Conservation (phyloP, 805 yeast genomes). For the Nakazawaea pomicola region DNA sequence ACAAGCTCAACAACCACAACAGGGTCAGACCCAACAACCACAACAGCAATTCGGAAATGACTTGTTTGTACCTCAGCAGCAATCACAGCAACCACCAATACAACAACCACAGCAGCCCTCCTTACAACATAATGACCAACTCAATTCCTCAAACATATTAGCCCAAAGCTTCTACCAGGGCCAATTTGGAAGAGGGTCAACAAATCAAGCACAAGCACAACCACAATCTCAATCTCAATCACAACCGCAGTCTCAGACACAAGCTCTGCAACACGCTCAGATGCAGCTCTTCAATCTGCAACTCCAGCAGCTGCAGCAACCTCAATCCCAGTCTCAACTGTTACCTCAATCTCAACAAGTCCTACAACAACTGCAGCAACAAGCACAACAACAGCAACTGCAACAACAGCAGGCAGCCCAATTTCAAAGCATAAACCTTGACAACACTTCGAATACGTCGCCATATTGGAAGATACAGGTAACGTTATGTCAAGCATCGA, state of each 20-base stretch:
- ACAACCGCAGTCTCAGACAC: conserved; percentile 25
- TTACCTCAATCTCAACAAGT: conserved; percentile 20
- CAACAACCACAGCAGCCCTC: conserved; percentile 13
- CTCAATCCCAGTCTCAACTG: conserved; percentile 23
- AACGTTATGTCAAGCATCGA: conserved; percentile 66
- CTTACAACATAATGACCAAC: conserved; percentile 19
- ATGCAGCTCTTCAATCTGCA: conserved; percentile 21
- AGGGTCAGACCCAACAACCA: conserved; percentile 12
- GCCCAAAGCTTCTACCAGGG: conserved; percentile 38
- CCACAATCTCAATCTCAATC: conserved; percentile 20
- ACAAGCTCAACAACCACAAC: conserved; percentile 14
- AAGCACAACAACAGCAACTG: conserved; percentile 15
- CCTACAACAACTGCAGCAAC: conserved; percentile 17
- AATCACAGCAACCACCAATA: conserved; percentile 18
- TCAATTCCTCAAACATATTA: conserved; percentile 30
- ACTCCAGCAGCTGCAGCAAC: conserved; percentile 18
- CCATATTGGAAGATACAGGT: conserved; percentile 75
- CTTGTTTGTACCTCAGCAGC: conserved; percentile 14
- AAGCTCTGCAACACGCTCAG: conserved; percentile 21
- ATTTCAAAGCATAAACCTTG: conserved; percentile 27
- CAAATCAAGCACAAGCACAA: conserved; percentile 26
- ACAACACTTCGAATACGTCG: conserved; percentile 29
- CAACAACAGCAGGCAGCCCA: conserved; percentile 22
- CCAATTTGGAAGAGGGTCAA: conserved; percentile 29
- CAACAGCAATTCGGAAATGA: conserved; percentile 14